These are phyloP conservation scores for Penicillium sp. DNA, from an alignment of 2,329 filamentous ascomycete species.

Conservation along the genomic window DNA sequence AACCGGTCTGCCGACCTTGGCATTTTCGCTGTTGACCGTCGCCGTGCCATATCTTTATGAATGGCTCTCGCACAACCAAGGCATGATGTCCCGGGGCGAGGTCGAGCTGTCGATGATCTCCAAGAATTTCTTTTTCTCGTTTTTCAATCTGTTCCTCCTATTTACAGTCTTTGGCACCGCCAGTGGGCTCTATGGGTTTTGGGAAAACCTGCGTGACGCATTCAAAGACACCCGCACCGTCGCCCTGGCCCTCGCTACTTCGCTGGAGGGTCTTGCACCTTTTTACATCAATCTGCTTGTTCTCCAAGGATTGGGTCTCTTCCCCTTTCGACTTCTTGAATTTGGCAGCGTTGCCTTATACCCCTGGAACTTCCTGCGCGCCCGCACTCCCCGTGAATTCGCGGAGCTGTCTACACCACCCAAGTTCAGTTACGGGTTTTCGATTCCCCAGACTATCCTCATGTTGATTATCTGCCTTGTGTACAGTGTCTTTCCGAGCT, in stretches of 20 bases:
- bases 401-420: constrained; percentile 75
- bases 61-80: constrained; percentile 75
- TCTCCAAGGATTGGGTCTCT: constrained; percentile 85
- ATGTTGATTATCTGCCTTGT: constrained; percentile 94
- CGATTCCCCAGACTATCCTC: constrained; percentile 82
- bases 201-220: constrained; percentile 60
- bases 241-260: constrained; percentile 66
- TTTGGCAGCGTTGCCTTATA: constrained; percentile 81
- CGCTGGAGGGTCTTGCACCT: constrained; percentile 65
- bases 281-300: constrained; percentile 96
- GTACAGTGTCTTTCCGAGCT: constrained; percentile 77
- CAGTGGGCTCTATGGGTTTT: constrained; percentile 63
- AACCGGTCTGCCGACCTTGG: constrained; percentile 78
- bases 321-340: constrained; percentile 85
- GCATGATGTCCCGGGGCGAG: constrained; percentile 90
- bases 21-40: constrained; percentile 81
- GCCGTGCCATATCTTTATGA: constrained; percentile 92
- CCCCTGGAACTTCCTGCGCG: constrained; percentile 68
- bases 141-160: constrained; percentile 97
- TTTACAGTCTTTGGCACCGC: constrained; percentile 84
- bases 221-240: constrained; percentile 74
- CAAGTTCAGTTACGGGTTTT: constrained; percentile 92
- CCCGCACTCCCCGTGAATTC: constrained; percentile 84
- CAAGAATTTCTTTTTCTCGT: constrained; percentile 99
- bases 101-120: constrained; percentile 91